Conservation (phyloP, 2,329 filamentous ascomycete genomes). For the Claviceps purpurea region DNA sequence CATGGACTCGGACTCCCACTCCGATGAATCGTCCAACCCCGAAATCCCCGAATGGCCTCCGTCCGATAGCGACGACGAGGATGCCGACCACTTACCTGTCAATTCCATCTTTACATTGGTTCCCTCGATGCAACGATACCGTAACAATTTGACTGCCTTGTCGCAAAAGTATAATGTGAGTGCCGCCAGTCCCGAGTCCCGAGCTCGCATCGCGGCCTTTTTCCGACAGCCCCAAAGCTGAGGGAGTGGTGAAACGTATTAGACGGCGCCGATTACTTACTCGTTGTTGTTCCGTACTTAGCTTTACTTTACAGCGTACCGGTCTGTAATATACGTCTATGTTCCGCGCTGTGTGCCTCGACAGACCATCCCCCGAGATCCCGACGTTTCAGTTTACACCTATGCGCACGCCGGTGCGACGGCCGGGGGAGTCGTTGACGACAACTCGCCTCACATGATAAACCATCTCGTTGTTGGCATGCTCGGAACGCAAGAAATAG, state of each 20-base stretch:
- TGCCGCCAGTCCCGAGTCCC: neutral
- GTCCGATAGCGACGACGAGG: constrained; percentile 11
- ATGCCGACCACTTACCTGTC: constrained; percentile 5
- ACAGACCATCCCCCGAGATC: constrained; percentile 33
- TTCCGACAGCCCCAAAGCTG: too few species aligned
- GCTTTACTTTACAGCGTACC: constrained; percentile 49
- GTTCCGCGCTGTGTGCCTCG: constrained; percentile 30
- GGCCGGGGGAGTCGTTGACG: constrained; percentile 41
- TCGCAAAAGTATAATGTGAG: constrained; percentile 43
- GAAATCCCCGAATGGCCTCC: constrained; percentile 16
- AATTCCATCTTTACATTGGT: constrained; percentile 17
- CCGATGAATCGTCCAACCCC: constrained; percentile 9
- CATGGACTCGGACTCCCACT: constrained; percentile 1
- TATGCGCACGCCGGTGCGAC: constrained; percentile 25
- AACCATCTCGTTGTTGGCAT: constrained; percentile 59
- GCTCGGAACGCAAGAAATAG: constrained; percentile 54
- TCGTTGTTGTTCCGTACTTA: constrained; percentile 11
- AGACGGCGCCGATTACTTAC: constrained; percentile 2
- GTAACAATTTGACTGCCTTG: constrained; percentile 44
- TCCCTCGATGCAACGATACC: constrained; percentile 24
- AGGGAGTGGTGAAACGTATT: neutral
- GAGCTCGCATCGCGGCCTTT: too few species aligned
- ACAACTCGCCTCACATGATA: constrained; percentile 41
- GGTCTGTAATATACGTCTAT: constrained; percentile 44
- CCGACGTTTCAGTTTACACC: constrained; percentile 38